Base-by-base conservation (phyloP, 768 basidiomycete species). In the Solioccasus polychromus region DNA sequence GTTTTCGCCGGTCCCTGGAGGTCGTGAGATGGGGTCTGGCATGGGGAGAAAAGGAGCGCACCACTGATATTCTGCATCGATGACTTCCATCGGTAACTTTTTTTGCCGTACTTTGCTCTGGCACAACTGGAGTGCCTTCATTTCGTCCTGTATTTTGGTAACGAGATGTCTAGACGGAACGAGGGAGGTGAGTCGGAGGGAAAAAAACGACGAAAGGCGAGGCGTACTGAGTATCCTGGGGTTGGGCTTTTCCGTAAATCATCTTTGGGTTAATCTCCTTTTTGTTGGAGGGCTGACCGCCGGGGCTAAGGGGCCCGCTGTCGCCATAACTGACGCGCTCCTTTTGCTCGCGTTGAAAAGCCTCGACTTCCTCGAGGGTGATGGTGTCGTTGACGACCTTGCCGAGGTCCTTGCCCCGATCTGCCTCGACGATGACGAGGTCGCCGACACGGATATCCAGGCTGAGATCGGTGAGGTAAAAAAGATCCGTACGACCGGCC, bases 41-140 rank as follows among this genome's bases (percentile, higher is more conserved):
- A 3, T 22, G 18, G 34, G 10, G 24, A 10, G 14, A 45, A 35
- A 1, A 12, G 29, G 20, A 5, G 70, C 86, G 23, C 45, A 93
- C 93, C 93, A 98, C 63, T 99, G 95, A 71, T 94, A 99, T 69
- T 98, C 95, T 25, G 94, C 95, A 67, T 97, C 95, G 39, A 96
- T 84, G 47, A 99, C 93, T 67, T 97, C 92, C 95, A 99, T 99
- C 15, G 93, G 93, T 61, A 97, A 70, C 63, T 92, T 92, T 71
- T 94, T 89, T 65, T 92, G 91, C 42, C 84, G 75, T 12, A 96
- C 94, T 67, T 97, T 97, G 49, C 75, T 88, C 66, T 92, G 83
- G 56, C 94, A 96, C 44, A 97, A 71, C 58, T 89, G 84, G 35
- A 99, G 71, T 18, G 95, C 95, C 69, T 94, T 93, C 45, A 82